Evolutionary conservation across 2,329 filamentous ascomycete genomes (phyloP).

Genomic region (Penicillium hordei): DNA sequence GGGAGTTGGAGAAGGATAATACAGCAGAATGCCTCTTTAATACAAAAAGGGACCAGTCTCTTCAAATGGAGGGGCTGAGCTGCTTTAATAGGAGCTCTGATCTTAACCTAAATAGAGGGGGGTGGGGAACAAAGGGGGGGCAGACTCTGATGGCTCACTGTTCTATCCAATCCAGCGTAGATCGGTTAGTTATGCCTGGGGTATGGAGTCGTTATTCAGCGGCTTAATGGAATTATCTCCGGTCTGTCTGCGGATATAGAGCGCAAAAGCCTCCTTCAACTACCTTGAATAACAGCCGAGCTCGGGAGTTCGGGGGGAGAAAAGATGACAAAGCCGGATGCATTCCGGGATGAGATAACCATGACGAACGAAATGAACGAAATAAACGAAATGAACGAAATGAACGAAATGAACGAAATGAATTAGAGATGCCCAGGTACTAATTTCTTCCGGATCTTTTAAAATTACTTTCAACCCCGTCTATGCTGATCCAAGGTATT

Average conservation of each 20-base stretch:
- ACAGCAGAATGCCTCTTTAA: neutral
- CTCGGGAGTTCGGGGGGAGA: slow-evolving; percentile 7
- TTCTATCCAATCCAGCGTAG: neutral
- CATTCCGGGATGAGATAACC: neutral
- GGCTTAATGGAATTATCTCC: slow-evolving; percentile 2
- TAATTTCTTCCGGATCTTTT: neutral
- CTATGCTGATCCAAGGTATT: slow-evolving; percentile 5
- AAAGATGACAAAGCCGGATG: slow-evolving; percentile 5
- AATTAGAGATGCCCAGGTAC: neutral
- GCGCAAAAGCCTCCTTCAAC: neutral
- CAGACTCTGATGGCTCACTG: neutral
- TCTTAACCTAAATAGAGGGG: slow-evolving; percentile 1
- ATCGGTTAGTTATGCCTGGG: neutral
- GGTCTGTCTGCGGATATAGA: slow-evolving; percentile 6
- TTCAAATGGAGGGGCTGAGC: neutral
- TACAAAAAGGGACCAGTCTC: neutral
- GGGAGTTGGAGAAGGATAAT: neutral
- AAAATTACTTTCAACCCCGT: neutral
- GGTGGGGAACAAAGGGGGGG: neutral
- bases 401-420: neutral
- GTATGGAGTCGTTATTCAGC: neutral
- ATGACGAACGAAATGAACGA: neutral
- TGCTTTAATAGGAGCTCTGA: neutral
- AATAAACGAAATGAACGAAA: too few relatives aligned
- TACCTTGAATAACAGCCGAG: slow-evolving; percentile 14